Base-by-base conservation (phyloP, 2,329 filamentous ascomycete genomes). In the Penicillium freii region DNA sequence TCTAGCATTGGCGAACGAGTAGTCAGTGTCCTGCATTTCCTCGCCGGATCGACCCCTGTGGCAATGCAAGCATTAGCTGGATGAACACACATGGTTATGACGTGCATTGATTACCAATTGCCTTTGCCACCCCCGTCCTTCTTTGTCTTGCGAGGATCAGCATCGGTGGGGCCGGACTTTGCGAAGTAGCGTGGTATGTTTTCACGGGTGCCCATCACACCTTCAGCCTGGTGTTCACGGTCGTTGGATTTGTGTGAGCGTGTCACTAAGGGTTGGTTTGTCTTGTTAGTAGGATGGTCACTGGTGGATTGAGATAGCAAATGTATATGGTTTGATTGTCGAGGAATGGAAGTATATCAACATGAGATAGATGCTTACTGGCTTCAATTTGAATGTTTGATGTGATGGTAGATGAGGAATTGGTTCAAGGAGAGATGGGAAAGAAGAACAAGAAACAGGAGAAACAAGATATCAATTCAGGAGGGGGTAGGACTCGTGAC, bases 201-300 rank as follows among this genome's bases (percentile, higher is more conserved):
- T 66, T 94, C 89, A 63, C 89, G 83, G 54, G 85, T 81, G 51
- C 82, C 76, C 60, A 85, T 87, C 57, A 85, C 87, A 73, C 89
- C 90, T 69, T 94, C 89, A 65, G 84, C 89, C 69, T 86, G 86
- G 80, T 96, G 90, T 82, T 95, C 89, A 79, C 92, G 92, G 78
- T 96, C 91, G 80, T 92, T 96, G 81, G 83, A 85, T 83, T 97
- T 99, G 86, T 93, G 91, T 65, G 93, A 95, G 76, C 94, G 93
- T 81, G 94, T 97, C 93, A 99, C 92, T 96, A 19, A 7, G 7
- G 11, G 21, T 36, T 44, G 17, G 15, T 4, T 44, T 27, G n/a
- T 31, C 2, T 2, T 13, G 38, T 52, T 13, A 52, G 23, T 52
- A 15, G 7, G 11, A 27, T 51, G 15, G 10, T 19, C 23, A 39